Conservation (phyloP, 331 rosid genomes). For the Dryas integrifolia region DNA sequence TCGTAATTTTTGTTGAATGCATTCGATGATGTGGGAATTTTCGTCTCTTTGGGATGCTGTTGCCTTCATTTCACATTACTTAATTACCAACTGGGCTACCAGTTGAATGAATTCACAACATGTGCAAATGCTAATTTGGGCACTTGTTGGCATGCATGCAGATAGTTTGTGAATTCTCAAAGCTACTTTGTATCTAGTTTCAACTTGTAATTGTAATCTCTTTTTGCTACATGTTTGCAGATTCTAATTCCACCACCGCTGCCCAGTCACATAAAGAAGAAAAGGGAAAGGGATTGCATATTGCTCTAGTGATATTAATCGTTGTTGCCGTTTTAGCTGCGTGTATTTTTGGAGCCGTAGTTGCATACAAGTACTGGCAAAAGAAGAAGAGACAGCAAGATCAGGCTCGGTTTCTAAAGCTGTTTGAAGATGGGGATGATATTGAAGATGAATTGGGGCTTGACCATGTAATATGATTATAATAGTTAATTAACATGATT, state of each 20-base stretch:
- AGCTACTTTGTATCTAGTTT: neutral
- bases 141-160: neutral
- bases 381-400: constrained; percentile 81
- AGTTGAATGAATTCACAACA: neutral
- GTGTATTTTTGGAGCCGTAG: constrained; percentile 31
- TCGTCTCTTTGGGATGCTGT: neutral
- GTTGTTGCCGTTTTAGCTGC: constrained; percentile 31
- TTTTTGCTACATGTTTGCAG: constrained; percentile 34
- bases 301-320: constrained; percentile 45
- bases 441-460: constrained; percentile 87
- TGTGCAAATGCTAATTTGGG: neutral
- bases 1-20: neutral
- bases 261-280: constrained; percentile 14
- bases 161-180: neutral
- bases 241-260: constrained; percentile 30
- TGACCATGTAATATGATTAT: constrained; percentile 47
- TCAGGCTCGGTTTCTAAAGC: constrained; percentile 86
- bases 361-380: constrained; percentile 72
- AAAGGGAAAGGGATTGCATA: constrained; percentile 44
- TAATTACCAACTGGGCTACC: neutral
- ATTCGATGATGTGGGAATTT: neutral
- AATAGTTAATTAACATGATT: constrained; percentile 14
- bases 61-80: neutral
- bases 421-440: constrained; percentile 87
- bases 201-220: neutral